Base-by-base conservation (phyloP, 2,329 filamentous ascomycete genomes). In the Aureobasidium vineae region DNA sequence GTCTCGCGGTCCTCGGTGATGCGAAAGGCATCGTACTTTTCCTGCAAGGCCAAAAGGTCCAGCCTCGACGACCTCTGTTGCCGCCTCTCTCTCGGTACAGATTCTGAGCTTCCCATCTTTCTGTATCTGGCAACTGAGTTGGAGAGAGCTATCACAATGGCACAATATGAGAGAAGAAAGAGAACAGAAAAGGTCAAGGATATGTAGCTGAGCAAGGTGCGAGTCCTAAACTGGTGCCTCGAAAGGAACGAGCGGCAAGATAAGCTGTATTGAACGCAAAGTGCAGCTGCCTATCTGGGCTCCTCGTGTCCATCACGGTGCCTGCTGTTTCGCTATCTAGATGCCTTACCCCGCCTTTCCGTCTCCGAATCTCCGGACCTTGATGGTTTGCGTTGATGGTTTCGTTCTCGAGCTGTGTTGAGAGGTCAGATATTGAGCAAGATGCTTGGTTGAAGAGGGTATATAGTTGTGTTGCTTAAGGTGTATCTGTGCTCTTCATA, bases 11-110 rank as follows among this genome's bases (percentile, higher is more conserved):
- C 66, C 21, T 74, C 69, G 43, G 73, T 73, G 45, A 76, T 71
- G 26, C 69, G 70, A 21, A 76, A 67, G 43, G 72, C 72, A 63
- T 76, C 73, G 68, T 75, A 75, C 70, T 76, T 76, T 70, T 77
- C 75, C 52, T 63, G 59, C 66, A 63, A 38, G 2, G 49, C 59
- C 19, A 49, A 4, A 5, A 56, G 31, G 6, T 63, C 52, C 19
- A n/a, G 16, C 16, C 40, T 31, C 33, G 38, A 21, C 8, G 49
- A 45, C 38, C 19, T 40, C 38, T 63, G 57, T 19, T 47, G 28
- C 19, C 52, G 31, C 40, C 45, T 60, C 40, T 67, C 41, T 52
- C 43, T 50, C 7, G 59, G 66, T 2, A 64, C 50, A 15, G 66
- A 67, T n/a, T 57, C 66, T n/a, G 60, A 33, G 16, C 19, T 26